These are phyloP conservation scores for Naganishia sp. DNA, from an alignment of 1,284 basidiomycete species.

Conservation along the genomic window DNA sequence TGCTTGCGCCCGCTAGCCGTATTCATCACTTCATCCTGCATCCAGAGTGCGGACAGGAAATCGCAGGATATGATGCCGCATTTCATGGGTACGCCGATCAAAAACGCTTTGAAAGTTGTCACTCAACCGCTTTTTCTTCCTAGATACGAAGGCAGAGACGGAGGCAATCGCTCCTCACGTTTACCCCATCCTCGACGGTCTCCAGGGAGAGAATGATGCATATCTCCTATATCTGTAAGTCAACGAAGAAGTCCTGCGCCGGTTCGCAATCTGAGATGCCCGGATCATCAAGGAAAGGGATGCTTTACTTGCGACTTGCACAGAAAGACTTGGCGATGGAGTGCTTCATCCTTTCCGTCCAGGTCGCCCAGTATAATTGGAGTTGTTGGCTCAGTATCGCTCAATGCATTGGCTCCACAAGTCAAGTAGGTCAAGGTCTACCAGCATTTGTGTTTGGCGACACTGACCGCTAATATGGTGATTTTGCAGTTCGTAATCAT, in stretches of 20 bases:
- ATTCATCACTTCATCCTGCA: constrained; percentile 40
- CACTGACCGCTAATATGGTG: constrained; percentile 3
- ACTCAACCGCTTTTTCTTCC: not conserved
- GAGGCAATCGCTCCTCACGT: constrained; percentile 72
- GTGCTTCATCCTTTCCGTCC: constrained; percentile 73
- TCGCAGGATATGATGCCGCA: constrained; percentile 54
- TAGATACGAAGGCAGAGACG: constrained; percentile 66
- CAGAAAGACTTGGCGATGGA: constrained; percentile 84
- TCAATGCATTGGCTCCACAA: constrained; percentile 78
- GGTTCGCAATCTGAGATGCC: not conserved
- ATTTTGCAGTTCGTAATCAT: constrained; percentile 48
- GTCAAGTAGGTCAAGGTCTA: constrained; percentile 66
- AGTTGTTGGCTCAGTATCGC: constrained; percentile 83
- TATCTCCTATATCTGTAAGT: constrained; percentile 82
- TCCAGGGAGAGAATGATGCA: constrained; percentile 67
- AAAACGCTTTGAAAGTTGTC: not conserved
- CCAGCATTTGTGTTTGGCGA: not conserved
- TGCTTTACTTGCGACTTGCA: constrained; percentile 75
- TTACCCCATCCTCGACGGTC: constrained; percentile 62
- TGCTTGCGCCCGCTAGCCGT: not conserved
- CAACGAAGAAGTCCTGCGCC: not conserved
- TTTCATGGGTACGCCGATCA: constrained; percentile 40
- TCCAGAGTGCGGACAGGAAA: constrained; percentile 48
- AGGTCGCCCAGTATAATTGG: constrained; percentile 92
- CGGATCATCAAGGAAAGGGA: constrained; percentile 63